Evolutionary conservation across 306 rosid species (phyloP), one percentile per base, ranked within the genome.

Genomic region (Quercus aquifolioides): DNA sequence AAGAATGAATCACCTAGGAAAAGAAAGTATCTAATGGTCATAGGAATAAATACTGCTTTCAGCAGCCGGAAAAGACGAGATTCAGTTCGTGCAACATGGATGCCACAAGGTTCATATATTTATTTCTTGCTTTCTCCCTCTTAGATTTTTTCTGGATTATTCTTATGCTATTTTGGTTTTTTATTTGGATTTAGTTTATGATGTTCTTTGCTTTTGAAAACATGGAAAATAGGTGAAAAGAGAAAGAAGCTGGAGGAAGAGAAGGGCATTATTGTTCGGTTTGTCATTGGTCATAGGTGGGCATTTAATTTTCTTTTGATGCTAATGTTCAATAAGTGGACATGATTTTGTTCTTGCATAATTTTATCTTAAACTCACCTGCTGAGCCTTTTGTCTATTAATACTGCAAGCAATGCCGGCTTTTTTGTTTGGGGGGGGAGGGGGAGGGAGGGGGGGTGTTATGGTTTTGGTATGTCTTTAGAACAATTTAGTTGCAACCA

Each of bases 1-100:
- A 85, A 82, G 76, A 74, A 69, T 0, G 89, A 89, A 52, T 78
- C 93, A 49, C 82, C 89, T 2, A 80, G 89, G 60, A 90, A 81
- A 89, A 89, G 92, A 87, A 90, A 83, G 85, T 93, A 91, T 82
- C 75, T 91, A 74, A 96, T 96, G 99, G 97, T 96, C 52, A 62
- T 96, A 65, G 99, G 99, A 76, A 85, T 96, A 75, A 96, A 96
- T 71, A 96, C 99, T 63, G 99, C 99, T 78, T 96, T 96, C 75
- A 96, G 99, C 86, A 96, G 99, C 93, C 77, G 99, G 65, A 93
- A 90, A 88, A 91, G 99, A 89, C 87, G 99, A 84, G 98, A 96
- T 80, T 96, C 99, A 0, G 90, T 96, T 90, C 96, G 99, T 26
- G 94, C 89, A 9, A 91, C 99, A 2, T 96, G 99, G 98, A 87